Evolutionary conservation across 257 asterid species (phyloP).

Genomic region (Parsonsia alboflavescens): DNA sequence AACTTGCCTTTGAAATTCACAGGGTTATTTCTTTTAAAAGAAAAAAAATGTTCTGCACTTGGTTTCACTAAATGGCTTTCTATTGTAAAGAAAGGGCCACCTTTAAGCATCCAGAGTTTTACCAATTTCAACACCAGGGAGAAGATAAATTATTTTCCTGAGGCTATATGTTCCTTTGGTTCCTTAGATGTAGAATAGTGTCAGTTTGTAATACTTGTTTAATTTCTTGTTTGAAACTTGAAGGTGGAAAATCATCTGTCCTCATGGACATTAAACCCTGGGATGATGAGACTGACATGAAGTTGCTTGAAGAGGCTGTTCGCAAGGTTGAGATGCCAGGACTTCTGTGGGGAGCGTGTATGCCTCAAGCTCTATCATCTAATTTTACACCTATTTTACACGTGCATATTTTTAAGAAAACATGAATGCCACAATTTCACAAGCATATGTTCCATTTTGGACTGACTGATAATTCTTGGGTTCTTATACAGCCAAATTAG

Average conservation of each 20-base stretch:
- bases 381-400: neutral
- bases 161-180: neutral
- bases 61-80: neutral
- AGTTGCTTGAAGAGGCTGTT: conserved; percentile 80
- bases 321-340: conserved; percentile 66
- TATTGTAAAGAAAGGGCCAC: neutral
- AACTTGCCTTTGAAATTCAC: neutral
- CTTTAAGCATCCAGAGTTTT: neutral
- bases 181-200: neutral
- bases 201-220: neutral
- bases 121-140: neutral
- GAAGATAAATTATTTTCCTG: neutral
- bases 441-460: neutral
- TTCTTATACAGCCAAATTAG: conserved; percentile 63
- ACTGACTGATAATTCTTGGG: too few species aligned
- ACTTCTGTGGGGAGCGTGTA: conserved; percentile 99
- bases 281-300: conserved; percentile 99
- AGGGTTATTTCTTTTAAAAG: too few species aligned
- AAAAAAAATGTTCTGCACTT: too few species aligned
- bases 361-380: conserved; percentile 9
- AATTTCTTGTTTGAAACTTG: neutral
- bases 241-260: conserved; percentile 95
- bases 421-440: neutral
- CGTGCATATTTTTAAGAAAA: neutral
- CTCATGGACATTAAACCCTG: conserved; percentile 93